Evolutionary conservation across 1,284 basidiomycete species (phyloP), one percentile per base, ranked within the genome.

Genomic region (Mrakiaceae sp.): DNA sequence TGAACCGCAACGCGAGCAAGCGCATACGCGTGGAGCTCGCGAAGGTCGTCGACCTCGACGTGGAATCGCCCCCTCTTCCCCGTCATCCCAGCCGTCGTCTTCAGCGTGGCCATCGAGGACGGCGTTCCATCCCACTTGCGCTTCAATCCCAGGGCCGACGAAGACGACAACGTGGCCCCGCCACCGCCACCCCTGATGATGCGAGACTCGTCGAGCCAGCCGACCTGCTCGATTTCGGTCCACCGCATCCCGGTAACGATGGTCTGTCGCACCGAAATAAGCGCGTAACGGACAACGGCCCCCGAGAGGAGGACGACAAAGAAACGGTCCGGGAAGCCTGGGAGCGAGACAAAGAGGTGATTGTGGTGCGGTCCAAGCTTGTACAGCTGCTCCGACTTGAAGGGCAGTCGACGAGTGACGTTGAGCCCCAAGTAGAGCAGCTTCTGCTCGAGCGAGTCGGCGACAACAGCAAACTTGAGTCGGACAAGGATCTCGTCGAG

Each of bases 1-100:
- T 84, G 86, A 73, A 90, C 90, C 14, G 90, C 86, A n/a, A 94
- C 88, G 7, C 92, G 86, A 8, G 91, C 92, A 71, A 74, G 73
- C 66, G 70, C 73, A 64, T 73, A 73, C 43, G 71, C 69, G 68
- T 71, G 74, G 58, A 75, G 63, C 60, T 74, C 72, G 46, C 60
- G 64, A 14, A 76, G 65, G 64, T 76, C 74, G 47, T 70, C 69
- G n/a, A 69, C 67, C 48, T 71, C 69, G 39, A 75, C 68, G 49
- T 71, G 68, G 67, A 73, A 75, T 3, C 71, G 43, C 49, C 43
- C 46, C 12, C 39, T 16, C 5, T 53, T 46, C 43, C 8, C 50
- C 49, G 64, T 27, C 39, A 62, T 62, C 11, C 61, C 27, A 14
- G 50, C 47, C 27, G 40, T 43, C 49, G 16, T n/a, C 48, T 43